These are phyloP conservation scores for Dioscorea alata DNA, from an alignment of 106 monocot species.

Conservation along the genomic window DNA sequence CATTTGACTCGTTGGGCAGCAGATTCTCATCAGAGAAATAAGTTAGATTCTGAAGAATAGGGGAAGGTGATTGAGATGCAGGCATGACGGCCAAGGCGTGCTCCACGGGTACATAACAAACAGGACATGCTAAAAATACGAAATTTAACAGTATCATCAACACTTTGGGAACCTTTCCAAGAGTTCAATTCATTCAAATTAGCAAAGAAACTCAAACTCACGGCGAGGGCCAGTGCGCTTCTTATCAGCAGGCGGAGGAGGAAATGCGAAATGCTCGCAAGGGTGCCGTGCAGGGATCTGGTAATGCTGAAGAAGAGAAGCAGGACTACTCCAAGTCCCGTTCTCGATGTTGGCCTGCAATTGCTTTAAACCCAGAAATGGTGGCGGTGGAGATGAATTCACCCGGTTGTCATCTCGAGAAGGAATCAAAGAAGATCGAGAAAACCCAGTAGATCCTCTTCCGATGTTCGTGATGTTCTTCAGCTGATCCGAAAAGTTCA, in stretches of 20 bases:
- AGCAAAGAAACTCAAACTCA: conserved; percentile 23
- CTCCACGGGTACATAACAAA: conserved; percentile 79
- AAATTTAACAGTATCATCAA: conserved; percentile 5
- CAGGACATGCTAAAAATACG: conserved; percentile 60
- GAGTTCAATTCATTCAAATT: conserved; percentile 6
- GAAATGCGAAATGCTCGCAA: conserved; percentile 40
- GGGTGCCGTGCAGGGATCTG: conserved; percentile 32
- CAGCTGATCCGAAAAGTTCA: conserved; percentile 26
- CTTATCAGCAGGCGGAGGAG: conserved; percentile 27
- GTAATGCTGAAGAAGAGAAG: conserved; percentile 5
- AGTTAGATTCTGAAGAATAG: conserved; percentile 53
- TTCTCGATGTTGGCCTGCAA: neutral
- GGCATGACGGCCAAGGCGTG: conserved; percentile 69
- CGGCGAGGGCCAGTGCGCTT: conserved; percentile 59
- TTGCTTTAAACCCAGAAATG: neutral
- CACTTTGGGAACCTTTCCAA: neutral
- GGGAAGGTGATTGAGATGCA: conserved; percentile 50
- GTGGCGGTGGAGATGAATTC: neutral
- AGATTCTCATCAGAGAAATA: conserved; percentile 44
- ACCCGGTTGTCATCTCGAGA: conserved; percentile 11
- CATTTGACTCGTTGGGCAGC: conserved; percentile 22
- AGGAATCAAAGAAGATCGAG: conserved; percentile 8
- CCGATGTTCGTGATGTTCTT: conserved; percentile 4
- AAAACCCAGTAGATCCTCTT: neutral
- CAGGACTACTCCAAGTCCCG: neutral